These are phyloP conservation scores for Grosmannia penicillata DNA, from an alignment of 2,329 filamentous ascomycete genomes.

Conservation along the genomic window DNA sequence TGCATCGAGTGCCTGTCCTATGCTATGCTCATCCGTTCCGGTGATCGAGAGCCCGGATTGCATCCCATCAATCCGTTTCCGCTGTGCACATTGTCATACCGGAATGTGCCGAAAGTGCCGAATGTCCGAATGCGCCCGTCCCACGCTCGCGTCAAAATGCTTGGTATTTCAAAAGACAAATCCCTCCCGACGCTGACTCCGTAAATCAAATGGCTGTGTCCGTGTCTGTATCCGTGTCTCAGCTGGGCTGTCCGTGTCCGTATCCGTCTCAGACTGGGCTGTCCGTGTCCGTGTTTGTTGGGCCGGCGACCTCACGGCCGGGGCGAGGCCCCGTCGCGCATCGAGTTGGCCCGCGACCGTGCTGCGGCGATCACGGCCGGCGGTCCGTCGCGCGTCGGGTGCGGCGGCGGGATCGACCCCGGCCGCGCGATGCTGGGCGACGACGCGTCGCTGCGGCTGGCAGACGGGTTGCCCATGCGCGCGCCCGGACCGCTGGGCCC, in stretches of 20 bases:
- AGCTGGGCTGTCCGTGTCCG: too few relatives aligned
- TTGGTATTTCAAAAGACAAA: not conserved
- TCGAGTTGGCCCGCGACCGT: slow-evolving; percentile 2
- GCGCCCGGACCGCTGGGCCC: too few relatives aligned
- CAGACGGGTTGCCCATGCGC: not conserved
- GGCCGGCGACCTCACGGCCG: too few relatives aligned
- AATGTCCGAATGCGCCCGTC: not conserved
- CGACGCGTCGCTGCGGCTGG: slow-evolving; percentile 1
- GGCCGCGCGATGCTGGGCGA: not conserved
- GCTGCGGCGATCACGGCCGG: slow-evolving; percentile 3
- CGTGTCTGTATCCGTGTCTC: too few relatives aligned
- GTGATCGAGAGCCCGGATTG: too few relatives aligned
- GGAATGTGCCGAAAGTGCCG: not conserved
- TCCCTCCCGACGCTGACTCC: too few relatives aligned
- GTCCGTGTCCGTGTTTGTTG: too few relatives aligned
- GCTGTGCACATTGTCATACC: not conserved
- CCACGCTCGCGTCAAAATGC: not conserved
- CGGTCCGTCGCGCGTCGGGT: not conserved
- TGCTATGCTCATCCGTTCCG: too few relatives aligned
- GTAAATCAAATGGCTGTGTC: too few relatives aligned
- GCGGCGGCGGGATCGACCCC: not conserved
- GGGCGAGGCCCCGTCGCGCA: not conserved
- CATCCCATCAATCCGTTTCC: too few relatives aligned
- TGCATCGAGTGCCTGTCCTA: too few relatives aligned
- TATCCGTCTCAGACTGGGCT: too few relatives aligned